Base-by-base conservation (phyloP, 768 basidiomycete species). In the Fibroporia radiculosa region DNA sequence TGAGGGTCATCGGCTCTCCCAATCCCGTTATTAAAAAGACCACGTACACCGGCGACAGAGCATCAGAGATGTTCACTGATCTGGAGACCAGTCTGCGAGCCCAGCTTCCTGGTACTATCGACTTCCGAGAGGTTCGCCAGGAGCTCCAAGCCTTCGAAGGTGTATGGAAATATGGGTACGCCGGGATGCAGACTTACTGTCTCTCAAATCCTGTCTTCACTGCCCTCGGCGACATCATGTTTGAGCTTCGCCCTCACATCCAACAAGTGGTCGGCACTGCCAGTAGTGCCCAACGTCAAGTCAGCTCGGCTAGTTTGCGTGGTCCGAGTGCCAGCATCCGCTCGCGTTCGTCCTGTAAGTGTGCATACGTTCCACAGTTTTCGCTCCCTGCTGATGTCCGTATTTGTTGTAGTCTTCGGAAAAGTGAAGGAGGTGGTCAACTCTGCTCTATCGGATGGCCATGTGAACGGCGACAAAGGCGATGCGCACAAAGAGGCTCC, bases 121-220 rank as follows among this genome's bases (percentile, higher is more conserved):
- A 59, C 42, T 44, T 62, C 39, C 44, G 45, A 11, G 57, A 57
- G 23, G 45, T 60, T 23, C 37, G 55, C 20, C 34, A 40, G 22
- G 51, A 55, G 45, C 51, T 64, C 45, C 48, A 49, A 34, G 50
- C 34, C 26, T 57, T 64, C 52, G 56, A 61, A 41, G 61, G 60
- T 31, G 48, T 41, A n/a, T 64, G 61, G 61, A 33, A 56, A 33
- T 50, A 47, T 35, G 55, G 50, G 48, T 60, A 50, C 41, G 55
- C 56, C 28, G 54, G 51, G 29, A 46, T 50, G 6, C 42, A 51
- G 18, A 51, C 60, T 18, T 62, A 55, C 52, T 48, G 49, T 20
- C 55, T 64, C 32, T 44, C 56, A n/a, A 56, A 58, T 46, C 62
- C 62, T 10, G 53, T 56, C 6, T 62, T 64, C 56, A 62, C 56